phyloP scores from a whole-genome alignment of 2,329 filamentous ascomycete genomes.

The Coccinonectria pachysandricola region DNA sequence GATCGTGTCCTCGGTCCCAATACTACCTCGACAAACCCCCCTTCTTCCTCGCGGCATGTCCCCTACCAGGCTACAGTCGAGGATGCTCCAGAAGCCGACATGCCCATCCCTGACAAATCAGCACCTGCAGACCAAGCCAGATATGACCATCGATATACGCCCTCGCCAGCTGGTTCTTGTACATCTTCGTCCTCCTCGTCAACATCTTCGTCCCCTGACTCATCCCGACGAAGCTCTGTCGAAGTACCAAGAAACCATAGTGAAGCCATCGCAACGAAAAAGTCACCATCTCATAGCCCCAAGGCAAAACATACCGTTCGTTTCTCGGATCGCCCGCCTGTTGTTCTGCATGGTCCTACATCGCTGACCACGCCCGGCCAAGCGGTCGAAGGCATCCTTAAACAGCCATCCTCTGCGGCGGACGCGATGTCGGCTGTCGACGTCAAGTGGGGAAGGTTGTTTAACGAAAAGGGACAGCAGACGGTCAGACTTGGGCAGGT shows the following conservation, averaged over 20 bases:
- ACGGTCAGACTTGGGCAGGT: conserved; percentile 61
- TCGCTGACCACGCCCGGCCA: neutral
- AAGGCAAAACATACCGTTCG: neutral
- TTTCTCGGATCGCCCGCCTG: neutral
- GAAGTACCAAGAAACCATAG: too few species aligned
- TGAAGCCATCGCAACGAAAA: too few species aligned
- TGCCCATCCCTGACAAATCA: conserved; percentile 1
- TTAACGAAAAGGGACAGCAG: conserved; percentile 55
- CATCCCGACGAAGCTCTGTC: conserved; percentile 4
- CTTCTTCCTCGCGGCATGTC: conserved; percentile 1
- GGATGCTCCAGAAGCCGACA: conserved; percentile 8
- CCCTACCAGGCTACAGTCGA: conserved; percentile 11
- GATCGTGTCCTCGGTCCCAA: conserved; percentile 10
- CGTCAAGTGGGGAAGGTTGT: conserved; percentile 66
- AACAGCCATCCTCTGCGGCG: conserved; percentile 4
- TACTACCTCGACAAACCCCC: conserved; percentile 5
- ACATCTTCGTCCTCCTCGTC: too few species aligned
- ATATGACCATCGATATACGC: conserved; percentile 4
- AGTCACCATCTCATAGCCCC: neutral
- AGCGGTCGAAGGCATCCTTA: conserved; percentile 2
- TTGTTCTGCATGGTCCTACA: neutral
- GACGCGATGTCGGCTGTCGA: conserved; percentile 40
- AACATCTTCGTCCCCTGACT: conserved; percentile 1
- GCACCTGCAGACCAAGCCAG: conserved; percentile 1
- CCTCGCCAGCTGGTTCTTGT: conserved; percentile 1